phyloP scores from a whole-genome alignment of 345 rosid species.

The Brassica carinata region DNA sequence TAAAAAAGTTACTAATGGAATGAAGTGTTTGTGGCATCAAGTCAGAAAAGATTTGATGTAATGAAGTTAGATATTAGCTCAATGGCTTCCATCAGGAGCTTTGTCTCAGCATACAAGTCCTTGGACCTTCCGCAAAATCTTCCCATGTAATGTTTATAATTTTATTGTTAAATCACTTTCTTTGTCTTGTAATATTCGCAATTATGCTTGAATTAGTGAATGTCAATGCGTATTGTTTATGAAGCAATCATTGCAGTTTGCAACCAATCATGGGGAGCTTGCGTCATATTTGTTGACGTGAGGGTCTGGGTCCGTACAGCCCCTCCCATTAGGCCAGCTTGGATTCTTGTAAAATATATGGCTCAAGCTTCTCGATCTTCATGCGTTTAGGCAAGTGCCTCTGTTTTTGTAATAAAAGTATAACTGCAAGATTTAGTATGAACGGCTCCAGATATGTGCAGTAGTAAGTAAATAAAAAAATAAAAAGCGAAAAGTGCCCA shows the following conservation, averaged over 20 bases:
- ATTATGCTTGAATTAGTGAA: slow-evolving; percentile 4
- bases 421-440: neutral
- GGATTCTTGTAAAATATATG: neutral
- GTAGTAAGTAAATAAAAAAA: neutral
- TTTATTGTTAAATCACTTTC: neutral
- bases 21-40: slow-evolving; percentile 15
- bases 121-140: slow-evolving; percentile 49
- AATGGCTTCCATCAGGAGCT: slow-evolving; percentile 59
- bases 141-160: slow-evolving; percentile 43
- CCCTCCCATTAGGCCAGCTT: too few species aligned
- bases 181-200: neutral
- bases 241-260: slow-evolving; percentile 60
- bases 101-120: slow-evolving; percentile 48
- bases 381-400: neutral
- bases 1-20: too few species aligned
- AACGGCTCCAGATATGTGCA: neutral
- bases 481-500: slow-evolving; percentile 46
- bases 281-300: too few species aligned
- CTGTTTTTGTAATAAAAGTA: neutral
- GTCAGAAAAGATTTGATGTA: slow-evolving; percentile 63
- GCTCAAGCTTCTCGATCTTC: neutral
- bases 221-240: neutral
- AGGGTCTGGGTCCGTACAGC: too few species aligned
- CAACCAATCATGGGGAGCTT: slow-evolving; percentile 45
- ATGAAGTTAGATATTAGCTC: slow-evolving; percentile 85